Evolutionary conservation across 495 filamentous ascomycete species (phyloP), one percentile per base, ranked within the genome.

Genomic region (Tirmania nivea): DNA sequence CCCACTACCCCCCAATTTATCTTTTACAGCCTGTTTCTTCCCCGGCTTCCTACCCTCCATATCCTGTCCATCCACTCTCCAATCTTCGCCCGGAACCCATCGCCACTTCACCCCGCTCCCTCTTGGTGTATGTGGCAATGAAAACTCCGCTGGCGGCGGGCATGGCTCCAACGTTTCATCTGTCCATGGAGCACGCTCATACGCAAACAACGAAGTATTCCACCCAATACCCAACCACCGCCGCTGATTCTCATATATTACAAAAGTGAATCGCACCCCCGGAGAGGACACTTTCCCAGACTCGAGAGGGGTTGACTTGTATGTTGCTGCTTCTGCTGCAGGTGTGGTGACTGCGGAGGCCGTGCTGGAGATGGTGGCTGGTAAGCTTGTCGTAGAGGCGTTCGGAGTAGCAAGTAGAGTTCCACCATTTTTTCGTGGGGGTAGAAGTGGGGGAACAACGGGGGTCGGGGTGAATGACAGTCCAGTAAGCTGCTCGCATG

Each of bases 191-290:
- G 78, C 75, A 35, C 90, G 76, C 62, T 99, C 90, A 57, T 94
- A 84, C 0, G 84, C 78, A 57, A 97, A 83, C 35, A 96, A 68
- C 7, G 80, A 90, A 11, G 79, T 80, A 0, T 92, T 96, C 90
- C 90, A 99, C 3, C 90, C 90, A 17, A 96, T 71, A 2, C 87
- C 92, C 11, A 96, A 66, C 90, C 90, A 99, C 39, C 90, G 78
- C 21, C 90, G 79, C 66, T 99, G 89, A 57, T 99, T 99, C 63
- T 99, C 90, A 61, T 84, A 96, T 2, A 96, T 73, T 50, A 88
- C 82, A 57, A 99, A 99, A 0, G 90, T 96, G 64, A 99, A 96
- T 10, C 83, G 80, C 5, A 99, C 83, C 10, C 87, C 86, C 0
- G 82, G 71, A 10, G 73, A 70, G 14, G 50, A 52, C 0, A 34